phyloP scores from a whole-genome alignment of 192 early-diverging fungal genomes.

The Pilaira anomala region DNA sequence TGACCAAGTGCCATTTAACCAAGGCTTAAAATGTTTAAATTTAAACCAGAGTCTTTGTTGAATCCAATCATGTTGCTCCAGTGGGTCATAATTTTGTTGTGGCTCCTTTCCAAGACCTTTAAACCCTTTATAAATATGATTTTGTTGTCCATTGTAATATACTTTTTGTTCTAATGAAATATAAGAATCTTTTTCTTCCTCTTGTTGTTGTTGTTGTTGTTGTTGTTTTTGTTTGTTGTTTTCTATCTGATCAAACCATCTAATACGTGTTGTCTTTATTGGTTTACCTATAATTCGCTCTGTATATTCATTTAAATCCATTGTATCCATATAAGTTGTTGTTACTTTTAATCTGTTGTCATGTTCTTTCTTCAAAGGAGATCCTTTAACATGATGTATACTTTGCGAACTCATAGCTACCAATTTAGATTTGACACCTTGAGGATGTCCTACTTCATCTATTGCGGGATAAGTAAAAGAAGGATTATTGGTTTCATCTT shows the following conservation, averaged over 20 bases:
- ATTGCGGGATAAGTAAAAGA: background rate
- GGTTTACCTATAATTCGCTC: background rate
- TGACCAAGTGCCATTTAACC: slow-evolving; percentile 14
- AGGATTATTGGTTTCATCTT: background rate
- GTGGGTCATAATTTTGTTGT: background rate
- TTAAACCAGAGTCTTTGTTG: slow-evolving; percentile 17
- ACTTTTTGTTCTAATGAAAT: slow-evolving; percentile 7
- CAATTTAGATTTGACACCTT: slow-evolving; percentile 2
- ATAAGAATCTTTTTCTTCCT: background rate
- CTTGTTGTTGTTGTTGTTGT: no score
- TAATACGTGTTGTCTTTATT: slow-evolving; percentile 4
- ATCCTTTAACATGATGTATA: background rate
- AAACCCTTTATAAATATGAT: background rate
- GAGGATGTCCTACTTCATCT: slow-evolving; percentile 10
- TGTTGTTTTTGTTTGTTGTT: background rate
- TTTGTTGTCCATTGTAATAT: background rate
- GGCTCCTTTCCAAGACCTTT: slow-evolving; percentile 5
- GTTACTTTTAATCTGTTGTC: background rate
- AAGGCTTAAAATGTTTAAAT: background rate
- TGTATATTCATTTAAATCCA: slow-evolving; percentile 1
- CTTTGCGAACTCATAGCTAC: background rate
- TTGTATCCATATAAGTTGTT: slow-evolving; percentile 8
- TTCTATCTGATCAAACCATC: background rate
- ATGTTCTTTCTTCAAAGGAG: background rate
- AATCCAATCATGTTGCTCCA: background rate